phyloP scores from a whole-genome alignment of 1,139 yeast genomes.

The Scheffersomyces titani region DNA sequence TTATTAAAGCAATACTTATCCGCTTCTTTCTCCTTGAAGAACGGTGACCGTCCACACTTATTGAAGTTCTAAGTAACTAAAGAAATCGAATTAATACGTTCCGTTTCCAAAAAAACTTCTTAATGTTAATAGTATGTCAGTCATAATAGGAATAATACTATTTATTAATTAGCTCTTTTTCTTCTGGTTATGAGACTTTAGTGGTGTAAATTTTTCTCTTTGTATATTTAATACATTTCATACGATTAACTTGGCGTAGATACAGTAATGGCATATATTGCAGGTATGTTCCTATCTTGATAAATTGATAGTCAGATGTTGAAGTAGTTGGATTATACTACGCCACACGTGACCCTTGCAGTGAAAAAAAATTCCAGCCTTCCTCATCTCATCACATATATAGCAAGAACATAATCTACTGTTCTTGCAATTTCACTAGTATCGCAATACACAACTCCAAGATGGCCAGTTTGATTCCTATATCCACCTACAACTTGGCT shows the following conservation, averaged over 20 bases:
- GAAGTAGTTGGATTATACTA: not conserved
- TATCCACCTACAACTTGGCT: slow-evolving; percentile 83
- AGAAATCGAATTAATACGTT: slow-evolving; percentile 11
- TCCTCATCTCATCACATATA: slow-evolving; percentile 12
- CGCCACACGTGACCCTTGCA: slow-evolving; percentile 9
- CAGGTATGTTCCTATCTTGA: no score
- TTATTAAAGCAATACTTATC: slow-evolving; percentile 97
- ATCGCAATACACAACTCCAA: slow-evolving; percentile 4
- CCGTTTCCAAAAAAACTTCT: slow-evolving; percentile 2
- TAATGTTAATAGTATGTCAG: slow-evolving; percentile 7
- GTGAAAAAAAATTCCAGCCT: slow-evolving; percentile 10
- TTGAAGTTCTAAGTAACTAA: slow-evolving; percentile 78
- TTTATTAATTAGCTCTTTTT: slow-evolving; percentile 5
- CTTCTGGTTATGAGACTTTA: slow-evolving; percentile 12
- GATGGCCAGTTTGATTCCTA: slow-evolving; percentile 75
- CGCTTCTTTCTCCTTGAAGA: slow-evolving; percentile 94
- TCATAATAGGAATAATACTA: slow-evolving; percentile 1
- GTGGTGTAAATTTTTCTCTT: slow-evolving; percentile 22
- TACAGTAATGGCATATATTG: not conserved
- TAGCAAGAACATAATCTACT: slow-evolving; percentile 3
- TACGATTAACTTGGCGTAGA: slow-evolving; percentile 7
- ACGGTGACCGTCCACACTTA: slow-evolving; percentile 98
- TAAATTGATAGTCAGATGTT: not conserved
- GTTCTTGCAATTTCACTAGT: not conserved
- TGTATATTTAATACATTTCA: slow-evolving; percentile 41